Percentiles rank a stretch among this genome's conserved stretches.
These are phyloP conservation scores for Zygosaccharomyces lentus DNA, from an alignment of 805 yeast genomes.

Conservation along the genomic window DNA sequence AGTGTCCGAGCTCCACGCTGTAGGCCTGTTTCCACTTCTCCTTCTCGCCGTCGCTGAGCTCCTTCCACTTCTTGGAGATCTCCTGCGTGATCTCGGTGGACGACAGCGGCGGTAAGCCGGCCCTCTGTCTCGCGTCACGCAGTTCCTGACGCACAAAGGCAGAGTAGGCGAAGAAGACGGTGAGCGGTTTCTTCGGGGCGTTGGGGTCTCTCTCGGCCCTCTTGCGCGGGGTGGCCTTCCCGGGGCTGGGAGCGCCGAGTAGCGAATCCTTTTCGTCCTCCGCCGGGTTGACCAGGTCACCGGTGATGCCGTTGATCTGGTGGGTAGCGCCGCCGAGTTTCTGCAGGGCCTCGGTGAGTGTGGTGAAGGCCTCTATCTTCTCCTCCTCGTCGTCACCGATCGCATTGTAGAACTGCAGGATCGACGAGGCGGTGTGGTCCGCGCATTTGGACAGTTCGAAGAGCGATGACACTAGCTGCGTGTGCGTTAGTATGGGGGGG, in stretches of 20 bases:
- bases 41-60: constrained; percentile 63
- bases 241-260: constrained; percentile 16
- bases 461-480: constrained; percentile 67
- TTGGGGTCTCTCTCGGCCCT: constrained; percentile 74
- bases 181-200: constrained; percentile 93
- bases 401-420: constrained; percentile 68
- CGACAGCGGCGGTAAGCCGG: constrained; percentile 58
- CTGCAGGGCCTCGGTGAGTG: constrained; percentile 41
- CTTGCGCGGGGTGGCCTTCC: constrained; percentile 37
- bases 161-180: constrained; percentile 77
- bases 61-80: constrained; percentile 77
- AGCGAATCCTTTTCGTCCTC: constrained; percentile 32
- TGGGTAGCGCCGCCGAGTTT: constrained; percentile 38
- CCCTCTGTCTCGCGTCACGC: constrained; percentile 58
- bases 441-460: constrained; percentile 86
- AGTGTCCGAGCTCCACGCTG: constrained; percentile 41
- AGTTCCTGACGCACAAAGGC: constrained; percentile 68
- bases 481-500: constrained; percentile 11
- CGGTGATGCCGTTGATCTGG: constrained; percentile 29
- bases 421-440: constrained; percentile 73
- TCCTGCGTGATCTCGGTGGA: constrained; percentile 76
- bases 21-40: constrained; percentile 63
- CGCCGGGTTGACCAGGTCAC: constrained; percentile 33
- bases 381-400: constrained; percentile 45
- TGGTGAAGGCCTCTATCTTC: constrained; percentile 43